Evolutionary conservation across 306 rosid species (phyloP), one percentile per base, ranked within the genome.

Genomic region (Cicer cuneatum): DNA sequence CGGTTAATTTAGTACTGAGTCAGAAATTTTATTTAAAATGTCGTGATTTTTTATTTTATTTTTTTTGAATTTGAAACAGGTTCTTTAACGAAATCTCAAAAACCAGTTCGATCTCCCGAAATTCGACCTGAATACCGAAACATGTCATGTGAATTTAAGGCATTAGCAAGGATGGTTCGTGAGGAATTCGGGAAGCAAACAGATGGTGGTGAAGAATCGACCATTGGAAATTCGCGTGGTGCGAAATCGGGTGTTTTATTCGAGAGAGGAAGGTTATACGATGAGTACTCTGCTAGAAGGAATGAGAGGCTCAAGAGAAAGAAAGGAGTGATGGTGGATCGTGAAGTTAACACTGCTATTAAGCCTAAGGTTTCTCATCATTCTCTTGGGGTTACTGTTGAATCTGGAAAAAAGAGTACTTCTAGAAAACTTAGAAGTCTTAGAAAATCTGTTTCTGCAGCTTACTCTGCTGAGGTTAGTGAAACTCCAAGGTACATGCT

Each of bases 401-500:
- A 94, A 82, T 90, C 93, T 65, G 87, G 87, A 1, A 94, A 91
- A 64, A 83, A 83, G 72, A 80, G 40, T 39, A 86, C 83, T 69
- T 77, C 84, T 0, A 94, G 87, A 78, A 94, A 88, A 78, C 60
- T 77, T 6, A 91, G 79, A 67, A 85, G 77, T 67, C 2, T 89
- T 75, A 87, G 93, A 82, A 92, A 89, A 71, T 92, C 98, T 11
- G 88, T 91, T 19, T 78, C 91, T 10, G 85, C 90, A 0, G 93
- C 96, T 14, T 89, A 81, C 10, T 77, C 92, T 0, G 81, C 72
- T 21, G 90, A 84, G 71, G 78, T 53, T 65, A 77, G 58, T 65
- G 89, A 85, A 82, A 78, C 93, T 43, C 96, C 99, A 0, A 83
- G 99, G 79, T 94, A 94, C 77, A 77, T 86, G 95, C 88, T 94